Evolutionary conservation across 2,329 filamentous ascomycete species (phyloP).

Genomic region (Remersonia thermophila): DNA sequence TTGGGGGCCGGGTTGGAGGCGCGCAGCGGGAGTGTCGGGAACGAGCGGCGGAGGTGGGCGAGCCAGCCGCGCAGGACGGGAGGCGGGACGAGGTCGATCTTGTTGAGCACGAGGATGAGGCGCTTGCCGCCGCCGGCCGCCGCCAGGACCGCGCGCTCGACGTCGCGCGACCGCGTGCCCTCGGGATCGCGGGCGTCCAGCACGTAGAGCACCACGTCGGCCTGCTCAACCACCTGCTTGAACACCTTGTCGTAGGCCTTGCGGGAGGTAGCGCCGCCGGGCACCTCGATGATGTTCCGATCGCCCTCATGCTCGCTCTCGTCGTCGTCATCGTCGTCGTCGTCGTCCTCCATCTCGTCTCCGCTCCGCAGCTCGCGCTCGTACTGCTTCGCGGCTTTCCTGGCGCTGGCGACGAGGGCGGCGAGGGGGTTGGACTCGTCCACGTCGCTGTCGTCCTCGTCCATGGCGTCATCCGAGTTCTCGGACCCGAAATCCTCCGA

Average conservation of each 20-base stretch:
- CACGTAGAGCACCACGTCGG: conserved; percentile 86
- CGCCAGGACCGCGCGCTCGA: conserved; percentile 87
- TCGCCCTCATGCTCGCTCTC: conserved; percentile 37
- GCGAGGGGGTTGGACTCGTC: conserved; percentile 80
- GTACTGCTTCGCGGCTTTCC: conserved; percentile 64
- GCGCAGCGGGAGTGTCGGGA: conserved; percentile 81
- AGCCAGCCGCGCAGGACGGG: conserved; percentile 78
- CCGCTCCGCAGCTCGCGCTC: conserved; percentile 51
- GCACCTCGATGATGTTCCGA: conserved; percentile 36
- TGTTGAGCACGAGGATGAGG: conserved; percentile 85
- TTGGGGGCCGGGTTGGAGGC: conserved; percentile 73
- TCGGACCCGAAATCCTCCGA: conserved; percentile 41
- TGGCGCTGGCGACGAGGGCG: conserved; percentile 74
- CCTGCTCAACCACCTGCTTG: conserved; percentile 79
- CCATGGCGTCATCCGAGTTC: conserved; percentile 47
- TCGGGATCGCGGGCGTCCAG: conserved; percentile 86
- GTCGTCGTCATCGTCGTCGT: conserved; percentile 37
- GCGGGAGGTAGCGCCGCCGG: conserved; percentile 52
- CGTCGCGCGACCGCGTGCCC: conserved; percentile 78
- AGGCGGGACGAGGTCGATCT: conserved; percentile 82
- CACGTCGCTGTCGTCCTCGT: conserved; percentile 41
- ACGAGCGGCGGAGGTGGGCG: conserved; percentile 70
- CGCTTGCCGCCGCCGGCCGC: conserved; percentile 72
- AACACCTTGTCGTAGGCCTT: conserved; percentile 92
- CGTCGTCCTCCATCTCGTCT: conserved; percentile 46